A percentile compares a stretch with the other conserved stretches of the same genome.
Evolutionary conservation across 2,329 filamentous ascomycete species (phyloP).

Genomic region (Pseudopyrenochaeta lycopersici): DNA sequence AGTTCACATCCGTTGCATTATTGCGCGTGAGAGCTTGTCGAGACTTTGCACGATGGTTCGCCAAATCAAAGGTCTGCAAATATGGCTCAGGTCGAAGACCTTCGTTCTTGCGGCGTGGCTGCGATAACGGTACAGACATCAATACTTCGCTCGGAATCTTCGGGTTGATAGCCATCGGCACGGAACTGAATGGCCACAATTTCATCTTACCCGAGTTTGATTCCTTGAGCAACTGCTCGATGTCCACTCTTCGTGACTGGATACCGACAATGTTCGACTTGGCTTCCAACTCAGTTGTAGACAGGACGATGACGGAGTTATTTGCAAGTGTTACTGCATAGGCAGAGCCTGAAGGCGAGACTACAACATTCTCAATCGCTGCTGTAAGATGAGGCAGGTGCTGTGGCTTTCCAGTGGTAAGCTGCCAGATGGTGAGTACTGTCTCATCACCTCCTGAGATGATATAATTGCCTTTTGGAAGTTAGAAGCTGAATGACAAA

Average conservation of each 20-base stretch:
- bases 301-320: slow-evolving; percentile 90
- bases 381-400: slow-evolving; percentile 91
- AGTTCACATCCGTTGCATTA: slow-evolving; percentile 82
- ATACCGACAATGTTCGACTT: slow-evolving; percentile 85
- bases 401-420: slow-evolving; percentile 83
- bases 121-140: slow-evolving; percentile 62
- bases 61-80: slow-evolving; percentile 88
- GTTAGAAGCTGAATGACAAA: slow-evolving; percentile 9
- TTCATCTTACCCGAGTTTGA: slow-evolving; percentile 24
- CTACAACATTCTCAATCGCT: slow-evolving; percentile 81
- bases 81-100: slow-evolving; percentile 61
- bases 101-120: slow-evolving; percentile 47
- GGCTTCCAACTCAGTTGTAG: slow-evolving; percentile 87
- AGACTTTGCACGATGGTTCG: slow-evolving; percentile 77
- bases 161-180: slow-evolving; percentile 54
- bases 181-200: slow-evolving; percentile 32
- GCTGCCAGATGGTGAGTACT: slow-evolving; percentile 89
- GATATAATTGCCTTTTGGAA: slow-evolving; percentile 78
- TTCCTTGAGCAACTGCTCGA: slow-evolving; percentile 35
- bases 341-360: slow-evolving; percentile 80
- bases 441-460: slow-evolving; percentile 93
- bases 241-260: slow-evolving; percentile 61
- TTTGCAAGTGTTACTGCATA: slow-evolving; percentile 89
- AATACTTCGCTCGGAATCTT: slow-evolving; percentile 52
- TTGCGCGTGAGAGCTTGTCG: slow-evolving; percentile 90